These are phyloP conservation scores for Sphagnurus paluster DNA, from an alignment of 1,284 basidiomycete genomes.

Conservation along the genomic window DNA sequence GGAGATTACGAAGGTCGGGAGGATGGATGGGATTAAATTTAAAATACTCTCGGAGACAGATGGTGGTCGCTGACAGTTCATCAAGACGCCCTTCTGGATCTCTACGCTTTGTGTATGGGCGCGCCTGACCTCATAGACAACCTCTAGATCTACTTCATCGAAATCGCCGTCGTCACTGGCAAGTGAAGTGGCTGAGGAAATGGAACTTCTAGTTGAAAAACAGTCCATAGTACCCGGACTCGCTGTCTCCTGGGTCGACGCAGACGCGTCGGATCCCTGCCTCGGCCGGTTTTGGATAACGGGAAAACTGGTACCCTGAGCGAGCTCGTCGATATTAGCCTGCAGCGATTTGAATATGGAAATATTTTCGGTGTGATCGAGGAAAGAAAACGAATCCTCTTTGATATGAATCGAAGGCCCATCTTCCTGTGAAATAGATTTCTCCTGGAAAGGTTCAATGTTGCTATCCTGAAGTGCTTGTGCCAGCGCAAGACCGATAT, in stretches of 20 bases:
- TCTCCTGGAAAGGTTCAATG: not conserved
- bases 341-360: constrained; percentile 14
- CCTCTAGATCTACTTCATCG: constrained; percentile 28
- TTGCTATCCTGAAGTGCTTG: constrained; percentile 26
- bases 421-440: not conserved
- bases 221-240: constrained; percentile 12
- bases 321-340: constrained; percentile 9
- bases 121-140: constrained; percentile 41
- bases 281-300: constrained; percentile 10
- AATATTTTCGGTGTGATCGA: constrained; percentile 3
- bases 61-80: constrained; percentile 28
- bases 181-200: constrained; percentile 29
- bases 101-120: constrained; percentile 49
- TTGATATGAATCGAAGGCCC: not conserved
- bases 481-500: constrained; percentile 27
- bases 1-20: constrained; percentile 21
- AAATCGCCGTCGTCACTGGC: constrained; percentile 23
- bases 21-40: constrained; percentile 10
- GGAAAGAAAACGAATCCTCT: constrained; percentile 5
- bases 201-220: constrained; percentile 20
- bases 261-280: constrained; percentile 23
- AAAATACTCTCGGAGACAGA: constrained; percentile 5
- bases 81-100: constrained; percentile 43
- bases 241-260: constrained; percentile 19
- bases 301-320: constrained; percentile 2